Evolutionary conservation across 306 rosid genomes (phyloP), one percentile per base, ranked within the genome.

Genomic region (Fragaria nilgerrensis): DNA sequence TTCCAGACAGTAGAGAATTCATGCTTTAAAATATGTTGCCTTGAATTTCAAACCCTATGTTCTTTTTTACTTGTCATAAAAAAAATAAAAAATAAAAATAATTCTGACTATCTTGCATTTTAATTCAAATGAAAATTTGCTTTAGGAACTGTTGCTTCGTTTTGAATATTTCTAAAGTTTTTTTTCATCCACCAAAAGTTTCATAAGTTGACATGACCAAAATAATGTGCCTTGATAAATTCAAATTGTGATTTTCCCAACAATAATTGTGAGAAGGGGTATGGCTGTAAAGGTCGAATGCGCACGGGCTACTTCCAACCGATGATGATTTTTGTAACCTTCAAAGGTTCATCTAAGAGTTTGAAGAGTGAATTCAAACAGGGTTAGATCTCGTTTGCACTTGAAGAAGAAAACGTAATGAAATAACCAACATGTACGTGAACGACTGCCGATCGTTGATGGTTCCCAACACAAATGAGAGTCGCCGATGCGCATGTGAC

Each of bases 401-500:
- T 69, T 7, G n/a, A 32, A 37, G 41, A 6, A 17, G 5, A 48
- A 48, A 71, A 8, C 2, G 19, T 4, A 49, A 23, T 29, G 16
- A 3, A 29, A 17, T 49, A 3, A 17, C 9, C 12, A 4, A 3
- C 1, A 3, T 2, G 36, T 17, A 1, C 0, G 15, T 37, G 10
- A 2, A 32, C 10, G 1, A 55, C 9, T n/a, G 2, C 0, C 23
- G 0, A 0, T 7, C 17, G 23, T 22, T 1, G 0, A 1, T 13
- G 10, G 16, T 37, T 4, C 11, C 7, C 36, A 25, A n/a, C 16
- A 0, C 4, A 5, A 17, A 25, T 36, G 16, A 37, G 5, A 53
- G 12, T 8, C 25, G 11, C 0, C 3, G 41, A 39, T 41, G 27
- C 0, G 1, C 36, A 3, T 0, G 13, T 15, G 12, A n/a, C 1